Percentiles rank a stretch among this genome's conserved stretches.
Conservation (phyloP, 192 early-diverging fungal species). For the Coemansia umbellata region DNA sequence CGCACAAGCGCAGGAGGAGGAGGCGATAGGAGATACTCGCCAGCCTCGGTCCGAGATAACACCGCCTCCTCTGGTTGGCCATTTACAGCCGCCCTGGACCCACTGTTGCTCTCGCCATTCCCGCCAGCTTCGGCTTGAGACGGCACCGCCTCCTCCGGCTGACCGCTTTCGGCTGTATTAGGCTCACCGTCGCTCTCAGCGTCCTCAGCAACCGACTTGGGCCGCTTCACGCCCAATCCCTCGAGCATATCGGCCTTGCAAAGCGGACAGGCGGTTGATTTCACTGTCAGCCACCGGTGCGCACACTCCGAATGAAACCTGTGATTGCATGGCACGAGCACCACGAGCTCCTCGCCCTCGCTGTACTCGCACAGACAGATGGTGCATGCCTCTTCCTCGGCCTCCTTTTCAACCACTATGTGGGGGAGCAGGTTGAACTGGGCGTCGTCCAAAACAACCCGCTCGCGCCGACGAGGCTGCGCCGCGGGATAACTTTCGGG, state of each 20-base stretch:
- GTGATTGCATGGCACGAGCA: slow-evolving; percentile 32
- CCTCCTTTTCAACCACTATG: not conserved
- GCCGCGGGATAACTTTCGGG: not conserved
- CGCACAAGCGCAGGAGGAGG: too few species aligned
- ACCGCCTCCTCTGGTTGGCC: too few species aligned
- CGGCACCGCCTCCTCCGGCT: too few species aligned
- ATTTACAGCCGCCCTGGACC: too few species aligned
- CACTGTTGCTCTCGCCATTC: too few species aligned
- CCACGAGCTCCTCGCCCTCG: slow-evolving; percentile 18
- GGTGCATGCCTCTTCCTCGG: slow-evolving; percentile 26
- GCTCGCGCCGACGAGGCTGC: slow-evolving; percentile 9
- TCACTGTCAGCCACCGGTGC: slow-evolving; percentile 30
- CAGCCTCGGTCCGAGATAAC: too few species aligned
- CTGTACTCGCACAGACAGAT: slow-evolving; percentile 25
- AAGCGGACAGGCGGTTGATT: slow-evolving; percentile 36
- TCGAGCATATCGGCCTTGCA: slow-evolving; percentile 35
- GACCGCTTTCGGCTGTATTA: too few species aligned
- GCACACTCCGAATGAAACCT: slow-evolving; percentile 36
- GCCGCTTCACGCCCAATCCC: slow-evolving; percentile 12
- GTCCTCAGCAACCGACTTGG: slow-evolving; percentile 3
- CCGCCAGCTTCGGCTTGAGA: too few species aligned
- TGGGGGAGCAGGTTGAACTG: slow-evolving; percentile 41
- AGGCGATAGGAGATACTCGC: too few species aligned
- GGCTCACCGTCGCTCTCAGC: slow-evolving; percentile 10
- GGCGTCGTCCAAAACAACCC: slow-evolving; percentile 21